Conservation (phyloP, 352 stramenopile genomes). For the Pythium utonaiense region DNA sequence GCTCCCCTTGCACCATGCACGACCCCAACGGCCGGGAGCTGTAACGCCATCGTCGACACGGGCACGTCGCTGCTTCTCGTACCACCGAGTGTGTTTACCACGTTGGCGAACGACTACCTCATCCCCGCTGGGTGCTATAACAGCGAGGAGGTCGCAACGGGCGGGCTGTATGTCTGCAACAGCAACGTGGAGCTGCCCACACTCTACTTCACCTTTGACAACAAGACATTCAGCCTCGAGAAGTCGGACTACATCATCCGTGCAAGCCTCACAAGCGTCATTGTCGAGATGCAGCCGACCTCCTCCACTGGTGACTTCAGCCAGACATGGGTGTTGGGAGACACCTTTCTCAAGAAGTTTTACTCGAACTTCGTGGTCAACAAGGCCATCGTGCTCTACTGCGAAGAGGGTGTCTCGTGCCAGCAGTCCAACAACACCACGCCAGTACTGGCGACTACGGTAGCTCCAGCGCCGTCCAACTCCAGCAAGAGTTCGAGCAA, state of each 20-base stretch:
- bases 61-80: conserved; percentile 38
- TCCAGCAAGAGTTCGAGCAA: neutral
- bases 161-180: conserved; percentile 54
- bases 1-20: conserved; percentile 41
- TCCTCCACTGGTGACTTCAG: conserved; percentile 21
- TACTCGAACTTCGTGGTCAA: conserved; percentile 71
- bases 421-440: neutral
- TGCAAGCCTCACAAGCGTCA: conserved; percentile 1
- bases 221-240: conserved; percentile 56
- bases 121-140: conserved; percentile 28
- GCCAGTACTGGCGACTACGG: neutral
- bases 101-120: conserved; percentile 46
- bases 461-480: neutral
- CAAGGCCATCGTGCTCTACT: conserved; percentile 65
- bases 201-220: conserved; percentile 49
- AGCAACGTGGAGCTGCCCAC: conserved; percentile 40
- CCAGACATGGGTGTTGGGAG: conserved; percentile 75
- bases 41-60: conserved; percentile 35
- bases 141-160: conserved; percentile 21
- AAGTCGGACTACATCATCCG: conserved; percentile 50
- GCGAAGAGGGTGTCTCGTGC: conserved; percentile 36
- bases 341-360: conserved; percentile 72
- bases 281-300: conserved; percentile 26
- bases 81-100: conserved; percentile 25
- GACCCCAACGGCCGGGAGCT: conserved; percentile 2